Evolutionary conservation across 176 grass and related monocot genomes (phyloP).

Genomic region (Triticum timopheevii): DNA sequence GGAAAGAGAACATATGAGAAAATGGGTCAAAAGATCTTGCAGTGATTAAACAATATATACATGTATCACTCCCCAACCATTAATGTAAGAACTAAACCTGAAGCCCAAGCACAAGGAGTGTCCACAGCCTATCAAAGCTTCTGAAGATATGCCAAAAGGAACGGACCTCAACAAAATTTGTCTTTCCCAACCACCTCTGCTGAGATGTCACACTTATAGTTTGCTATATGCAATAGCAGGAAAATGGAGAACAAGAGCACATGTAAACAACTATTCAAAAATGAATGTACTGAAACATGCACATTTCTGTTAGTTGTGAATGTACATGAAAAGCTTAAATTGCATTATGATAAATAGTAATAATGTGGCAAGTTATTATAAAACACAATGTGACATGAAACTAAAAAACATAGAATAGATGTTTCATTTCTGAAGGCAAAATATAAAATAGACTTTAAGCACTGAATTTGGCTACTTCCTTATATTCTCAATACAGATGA

Average conservation of each 20-base stretch:
- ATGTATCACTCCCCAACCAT: conserved; percentile 9
- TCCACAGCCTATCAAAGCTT: conserved; percentile 98
- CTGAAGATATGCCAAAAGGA: conserved; percentile 98
- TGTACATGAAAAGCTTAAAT: not conserved
- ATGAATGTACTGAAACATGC: conserved; percentile 19
- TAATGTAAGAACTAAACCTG: conserved; percentile 57
- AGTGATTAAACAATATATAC: conserved; percentile 28
- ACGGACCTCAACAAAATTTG: conserved; percentile 88
- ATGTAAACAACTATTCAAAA: conserved; percentile 25
- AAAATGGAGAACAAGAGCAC: conserved; percentile 31
- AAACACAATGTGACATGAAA: conserved; percentile 1
- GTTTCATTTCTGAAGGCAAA: not conserved
- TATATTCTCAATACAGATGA: not conserved
- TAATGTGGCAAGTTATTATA: not conserved
- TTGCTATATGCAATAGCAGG: conserved; percentile 41
- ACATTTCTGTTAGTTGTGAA: not conserved
- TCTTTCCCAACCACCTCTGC: conserved; percentile 83
- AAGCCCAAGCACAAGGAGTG: conserved; percentile 80
- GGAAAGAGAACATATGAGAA: conserved; percentile 34
- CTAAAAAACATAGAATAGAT: not conserved
- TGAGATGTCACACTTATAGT: conserved; percentile 20
- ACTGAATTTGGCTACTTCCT: not conserved
- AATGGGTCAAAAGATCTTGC: conserved; percentile 16
- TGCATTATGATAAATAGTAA: conserved; percentile 8
- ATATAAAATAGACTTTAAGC: not conserved